Percentiles rank a stretch among this genome's conserved stretches.
Evolutionary conservation across 495 filamentous ascomycete genomes (phyloP).

Genomic region (Daldinia bambusicola): DNA sequence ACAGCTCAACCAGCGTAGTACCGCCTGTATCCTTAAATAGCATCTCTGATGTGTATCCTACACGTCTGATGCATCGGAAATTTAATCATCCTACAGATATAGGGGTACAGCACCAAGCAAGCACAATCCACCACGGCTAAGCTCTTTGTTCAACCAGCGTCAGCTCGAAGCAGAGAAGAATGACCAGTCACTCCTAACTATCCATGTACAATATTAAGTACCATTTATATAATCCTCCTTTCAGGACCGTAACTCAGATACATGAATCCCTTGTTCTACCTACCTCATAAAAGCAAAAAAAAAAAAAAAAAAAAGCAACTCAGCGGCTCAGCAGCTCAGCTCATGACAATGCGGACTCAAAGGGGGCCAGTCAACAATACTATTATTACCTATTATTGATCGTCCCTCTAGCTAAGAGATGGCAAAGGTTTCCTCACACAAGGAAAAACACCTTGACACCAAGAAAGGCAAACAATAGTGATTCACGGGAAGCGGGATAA

Average conservation of each 20-base stretch:
- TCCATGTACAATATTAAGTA: background rate
- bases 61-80: background rate
- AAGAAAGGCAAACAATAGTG: conserved; percentile 3
- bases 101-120: background rate
- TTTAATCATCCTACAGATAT: background rate
- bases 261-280: background rate
- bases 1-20: background rate
- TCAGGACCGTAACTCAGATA: background rate
- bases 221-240: background rate
- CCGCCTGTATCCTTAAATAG: too few relatives aligned
- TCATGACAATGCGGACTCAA: background rate
- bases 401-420: background rate
- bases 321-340: too few relatives aligned
- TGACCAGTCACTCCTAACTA: background rate
- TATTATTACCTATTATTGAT: background rate
- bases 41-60: background rate
- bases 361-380: background rate
- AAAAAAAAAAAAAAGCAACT: too few relatives aligned
- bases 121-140: background rate
- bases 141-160: background rate
- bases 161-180: background rate
- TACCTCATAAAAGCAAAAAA: too few relatives aligned
- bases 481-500: background rate
- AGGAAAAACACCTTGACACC: background rate
- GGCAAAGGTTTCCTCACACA: background rate